Evolutionary conservation across 768 basidiomycete species (phyloP).

Genomic region (Holtermannia corniformis): DNA sequence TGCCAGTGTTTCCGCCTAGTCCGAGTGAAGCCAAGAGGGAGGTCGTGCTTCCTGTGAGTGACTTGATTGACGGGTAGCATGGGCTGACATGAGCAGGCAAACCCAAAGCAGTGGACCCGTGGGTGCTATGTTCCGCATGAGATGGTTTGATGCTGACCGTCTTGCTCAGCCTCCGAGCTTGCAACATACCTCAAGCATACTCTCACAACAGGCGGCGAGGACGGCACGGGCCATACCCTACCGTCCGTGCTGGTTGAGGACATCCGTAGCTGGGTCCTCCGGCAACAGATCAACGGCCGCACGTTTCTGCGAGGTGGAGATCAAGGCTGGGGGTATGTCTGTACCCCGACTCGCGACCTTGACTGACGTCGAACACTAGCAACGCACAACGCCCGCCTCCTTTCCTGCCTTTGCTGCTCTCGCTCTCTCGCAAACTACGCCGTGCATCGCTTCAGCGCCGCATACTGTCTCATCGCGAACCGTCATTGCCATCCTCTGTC

Average conservation of each 20-base stretch:
- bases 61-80: neutral
- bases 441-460: conserved; percentile 21
- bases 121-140: neutral
- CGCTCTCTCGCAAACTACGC: conserved; percentile 27
- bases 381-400: conserved; percentile 22
- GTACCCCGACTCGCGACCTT: neutral
- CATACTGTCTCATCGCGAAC: neutral
- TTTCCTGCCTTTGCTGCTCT: conserved; percentile 26
- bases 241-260: conserved; percentile 30
- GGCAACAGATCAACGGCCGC: conserved; percentile 22
- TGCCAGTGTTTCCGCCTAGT: neutral
- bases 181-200: conserved; percentile 22
- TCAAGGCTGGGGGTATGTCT: conserved; percentile 24
- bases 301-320: conserved; percentile 21
- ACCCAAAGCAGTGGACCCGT: conserved; percentile 30
- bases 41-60: conserved; percentile 21
- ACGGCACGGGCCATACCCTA: conserved; percentile 19
- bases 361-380: neutral
- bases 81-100: conserved; percentile 13
- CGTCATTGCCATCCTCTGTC: conserved; percentile 1
- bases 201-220: conserved; percentile 24
- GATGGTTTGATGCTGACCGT: neutral
- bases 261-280: conserved; percentile 32
- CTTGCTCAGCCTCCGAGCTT: conserved; percentile 20
- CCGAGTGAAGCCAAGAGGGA: conserved; percentile 7